These are phyloP conservation scores for Oryza australiensis DNA, from an alignment of 176 grass and related monocot species.

Conservation along the genomic window DNA sequence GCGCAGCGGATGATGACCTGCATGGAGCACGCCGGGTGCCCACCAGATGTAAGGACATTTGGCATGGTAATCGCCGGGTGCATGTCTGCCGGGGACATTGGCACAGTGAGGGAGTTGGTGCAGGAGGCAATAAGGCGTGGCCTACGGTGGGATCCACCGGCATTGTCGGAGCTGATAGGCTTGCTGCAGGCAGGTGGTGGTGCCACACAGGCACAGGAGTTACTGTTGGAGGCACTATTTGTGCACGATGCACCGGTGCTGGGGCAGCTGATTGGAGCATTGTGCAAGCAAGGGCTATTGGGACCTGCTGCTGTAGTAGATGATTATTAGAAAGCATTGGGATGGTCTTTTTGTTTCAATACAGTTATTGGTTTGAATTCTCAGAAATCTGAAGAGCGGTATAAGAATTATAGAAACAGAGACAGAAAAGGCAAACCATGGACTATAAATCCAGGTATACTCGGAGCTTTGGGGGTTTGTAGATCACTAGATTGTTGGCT, in stretches of 20 bases:
- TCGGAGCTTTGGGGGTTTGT: no score
- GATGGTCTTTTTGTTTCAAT: not conserved
- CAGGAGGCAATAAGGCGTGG: constrained; percentile 39
- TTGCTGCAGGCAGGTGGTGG: constrained; percentile 8
- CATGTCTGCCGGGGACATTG: constrained; percentile 25
- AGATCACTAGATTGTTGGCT: not conserved
- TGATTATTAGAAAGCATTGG: not conserved
- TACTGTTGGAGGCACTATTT: constrained; percentile 38
- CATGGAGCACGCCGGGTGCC: constrained; percentile 69
- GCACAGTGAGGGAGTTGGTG: constrained; percentile 40
- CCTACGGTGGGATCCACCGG: constrained; percentile 44
- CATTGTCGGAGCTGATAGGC: constrained; percentile 29
- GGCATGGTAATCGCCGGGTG: constrained; percentile 36
- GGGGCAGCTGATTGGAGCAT: constrained; percentile 23
- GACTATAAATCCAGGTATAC: no score
- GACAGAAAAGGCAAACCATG: no score
- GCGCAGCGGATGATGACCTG: constrained; percentile 55
- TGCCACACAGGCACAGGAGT: constrained; percentile 8
- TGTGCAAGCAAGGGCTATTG: constrained; percentile 17
- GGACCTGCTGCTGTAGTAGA: not conserved
- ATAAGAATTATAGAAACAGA: not conserved
- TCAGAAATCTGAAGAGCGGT: not conserved
- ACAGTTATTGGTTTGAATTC: not conserved
- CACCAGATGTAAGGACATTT: constrained; percentile 38
- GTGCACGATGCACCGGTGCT: constrained; percentile 24